phyloP scores from a whole-genome alignment of 148 eudicot species.

The Rhododendron mucronatum region DNA sequence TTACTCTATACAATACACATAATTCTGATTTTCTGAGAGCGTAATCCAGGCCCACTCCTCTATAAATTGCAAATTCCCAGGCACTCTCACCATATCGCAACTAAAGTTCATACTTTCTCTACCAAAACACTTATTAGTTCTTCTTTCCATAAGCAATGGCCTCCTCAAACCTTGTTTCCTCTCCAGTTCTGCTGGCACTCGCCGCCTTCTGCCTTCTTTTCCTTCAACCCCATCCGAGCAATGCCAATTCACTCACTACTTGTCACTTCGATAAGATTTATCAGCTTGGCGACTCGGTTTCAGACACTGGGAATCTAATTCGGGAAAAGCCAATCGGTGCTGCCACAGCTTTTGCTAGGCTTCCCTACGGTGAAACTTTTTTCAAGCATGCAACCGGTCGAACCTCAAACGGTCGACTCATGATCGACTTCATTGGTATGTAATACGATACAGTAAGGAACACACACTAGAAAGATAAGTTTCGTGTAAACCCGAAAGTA shows the following conservation, averaged over 20 bases:
- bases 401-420: neutral
- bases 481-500: too few species aligned
- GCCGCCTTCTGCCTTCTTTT: neutral
- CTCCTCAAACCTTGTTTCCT: neutral
- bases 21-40: too few species aligned
- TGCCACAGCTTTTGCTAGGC: neutral
- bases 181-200: neutral
- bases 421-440: neutral
- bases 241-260: neutral
- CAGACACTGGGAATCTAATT: neutral
- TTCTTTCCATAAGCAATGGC: neutral
- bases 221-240: neutral
- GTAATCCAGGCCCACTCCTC: neutral
- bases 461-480: neutral
- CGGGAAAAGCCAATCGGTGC: neutral
- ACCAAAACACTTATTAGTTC: neutral
- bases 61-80: neutral
- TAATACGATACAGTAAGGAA: neutral
- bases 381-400: neutral
- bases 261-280: neutral
- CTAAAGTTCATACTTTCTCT: neutral
- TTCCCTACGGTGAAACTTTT: neutral
- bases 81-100: neutral
- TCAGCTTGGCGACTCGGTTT: neutral
- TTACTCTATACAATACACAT: too few species aligned